Base-by-base conservation (phyloP, 2,329 filamentous ascomycete species). In the Trichoderma asperellum region DNA sequence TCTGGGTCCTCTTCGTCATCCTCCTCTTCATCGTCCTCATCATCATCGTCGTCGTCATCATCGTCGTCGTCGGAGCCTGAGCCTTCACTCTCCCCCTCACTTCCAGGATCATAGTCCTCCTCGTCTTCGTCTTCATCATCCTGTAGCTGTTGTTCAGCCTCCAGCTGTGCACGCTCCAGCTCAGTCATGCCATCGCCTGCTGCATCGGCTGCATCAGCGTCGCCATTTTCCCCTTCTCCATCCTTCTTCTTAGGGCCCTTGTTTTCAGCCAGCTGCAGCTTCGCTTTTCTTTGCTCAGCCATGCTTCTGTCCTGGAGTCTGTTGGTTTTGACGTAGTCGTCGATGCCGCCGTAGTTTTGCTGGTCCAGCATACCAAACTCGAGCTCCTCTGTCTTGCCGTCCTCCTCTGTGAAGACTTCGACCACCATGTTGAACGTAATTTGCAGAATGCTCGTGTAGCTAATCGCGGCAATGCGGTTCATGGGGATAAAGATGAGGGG, bases 361-460 rank as follows among this genome's bases (percentile, higher is more conserved):
- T 92, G 89, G 73, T 92, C 89, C 21, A 92, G 77, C 89, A 91
- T 91, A 47, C 83, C 83, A 72, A 91, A 91, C 75, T 91, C 89
- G 27, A 90, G 79, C 74, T 91, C 89, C 71, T 89, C 86, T 1
- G 82, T 86, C 14, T 76, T 78, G 49, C 84, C 84, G 18, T 80
- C 82, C 12, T 82, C 82, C 5, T 77, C 81, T 0, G 82, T 79
- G 63, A 87, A 87, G 5, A 89, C 82, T 74, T 91, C 89, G 0
- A 91, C 83, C 1, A 86, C 87, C 56, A 92, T 84, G 73, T 91
- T 91, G 73, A 92, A 91, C 0, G 89, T 92, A 27, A 89, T 84
- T 75, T 91, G 89, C 57, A 91, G 80, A 32, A 92, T 88, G 70
- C 82, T 90, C 5, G 88, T 90, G 76, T 90, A 91, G 74, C 87